phyloP scores from a whole-genome alignment of 2,329 filamentous ascomycete species.

The Fusarium buxicola region DNA sequence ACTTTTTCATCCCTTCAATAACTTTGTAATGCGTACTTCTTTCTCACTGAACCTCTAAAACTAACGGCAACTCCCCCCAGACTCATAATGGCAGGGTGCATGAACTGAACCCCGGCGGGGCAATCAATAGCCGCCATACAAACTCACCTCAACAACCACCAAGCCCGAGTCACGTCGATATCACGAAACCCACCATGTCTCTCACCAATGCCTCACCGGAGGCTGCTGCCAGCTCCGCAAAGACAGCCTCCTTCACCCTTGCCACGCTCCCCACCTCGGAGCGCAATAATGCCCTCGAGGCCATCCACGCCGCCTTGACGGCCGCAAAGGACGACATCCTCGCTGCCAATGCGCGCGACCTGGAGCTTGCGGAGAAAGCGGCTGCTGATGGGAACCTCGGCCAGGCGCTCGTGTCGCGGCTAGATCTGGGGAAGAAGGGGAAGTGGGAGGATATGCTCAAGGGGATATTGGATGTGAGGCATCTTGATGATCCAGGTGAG shows the following conservation, averaged over 20 bases:
- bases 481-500: slow-evolving; percentile 86
- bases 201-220: slow-evolving; percentile 85
- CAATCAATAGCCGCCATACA: slow-evolving; percentile 10
- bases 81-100: slow-evolving; percentile 42
- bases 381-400: slow-evolving; percentile 81
- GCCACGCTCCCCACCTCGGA: slow-evolving; percentile 80
- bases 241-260: slow-evolving; percentile 83
- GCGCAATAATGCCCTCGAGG: slow-evolving; percentile 86
- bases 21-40: background rate
- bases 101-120: slow-evolving; percentile 40
- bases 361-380: slow-evolving; percentile 78
- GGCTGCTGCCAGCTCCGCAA: slow-evolving; percentile 82
- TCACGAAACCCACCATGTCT: slow-evolving; percentile 71
- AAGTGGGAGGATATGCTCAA: slow-evolving; percentile 99
- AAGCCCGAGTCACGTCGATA: slow-evolving; percentile 25
- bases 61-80: slow-evolving; percentile 1
- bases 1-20: background rate
- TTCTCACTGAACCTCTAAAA: background rate
- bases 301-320: slow-evolving; percentile 82
- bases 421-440: slow-evolving; percentile 86
- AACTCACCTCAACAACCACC: slow-evolving; percentile 9
- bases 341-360: slow-evolving; percentile 85
- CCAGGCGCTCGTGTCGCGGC: slow-evolving; percentile 84
- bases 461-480: slow-evolving; percentile 89
- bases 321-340: slow-evolving; percentile 80